Evolutionary conservation across 2,329 filamentous ascomycete genomes (phyloP), one percentile per base, ranked within the genome.

Genomic region (Myriosclerotinia duriaeana): DNA sequence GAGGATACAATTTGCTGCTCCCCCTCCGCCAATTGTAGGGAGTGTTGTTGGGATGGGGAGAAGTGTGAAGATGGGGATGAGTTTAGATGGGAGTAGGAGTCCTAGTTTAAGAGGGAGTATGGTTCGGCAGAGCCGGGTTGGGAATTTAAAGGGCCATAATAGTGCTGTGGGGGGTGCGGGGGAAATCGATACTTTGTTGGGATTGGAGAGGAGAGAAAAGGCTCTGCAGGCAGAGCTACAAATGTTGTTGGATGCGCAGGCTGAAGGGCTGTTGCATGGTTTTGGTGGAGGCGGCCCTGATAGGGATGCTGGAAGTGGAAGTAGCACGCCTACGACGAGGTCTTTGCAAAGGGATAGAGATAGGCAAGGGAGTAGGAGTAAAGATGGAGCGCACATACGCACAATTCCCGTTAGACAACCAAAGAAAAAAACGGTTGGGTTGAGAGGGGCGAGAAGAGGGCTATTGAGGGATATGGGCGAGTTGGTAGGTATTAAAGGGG

Each of bases 401-500:
- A 78, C 89, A 55, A 80, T 87, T n/a, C 87, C 86, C 1, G 83
- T 87, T 48, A 83, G 83, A 38, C 86, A 89, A 69, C 86, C 86
- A 0, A 79, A 79, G 40, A 77, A 78, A 53, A 82, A 71, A 65
- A 84, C 82, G 46, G 75, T 85, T 11, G 84, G 87, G 0, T 79
- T 93, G 17, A 81, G 82, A 38, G 82, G 83, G 22, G 88, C 89
- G 1, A 83, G 91, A n/a, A 81, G 82, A 38, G 88, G 87, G 0
- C 83, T 94, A 9, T 82, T 85, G 20, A 82, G 81, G 60, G 83
- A 85, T 59, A 89, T 93, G 76, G 79, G 82, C 3, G 85, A 87
- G 64, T 78, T 93, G 6, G 85, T 85, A 0, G 82, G 83, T 11
- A 78, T 93, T 36, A 92, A 92, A 74, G 80, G 80, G 4, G 89